Evolutionary conservation across 2,329 filamentous ascomycete species (phyloP).

Genomic region (Penicillium sp.): DNA sequence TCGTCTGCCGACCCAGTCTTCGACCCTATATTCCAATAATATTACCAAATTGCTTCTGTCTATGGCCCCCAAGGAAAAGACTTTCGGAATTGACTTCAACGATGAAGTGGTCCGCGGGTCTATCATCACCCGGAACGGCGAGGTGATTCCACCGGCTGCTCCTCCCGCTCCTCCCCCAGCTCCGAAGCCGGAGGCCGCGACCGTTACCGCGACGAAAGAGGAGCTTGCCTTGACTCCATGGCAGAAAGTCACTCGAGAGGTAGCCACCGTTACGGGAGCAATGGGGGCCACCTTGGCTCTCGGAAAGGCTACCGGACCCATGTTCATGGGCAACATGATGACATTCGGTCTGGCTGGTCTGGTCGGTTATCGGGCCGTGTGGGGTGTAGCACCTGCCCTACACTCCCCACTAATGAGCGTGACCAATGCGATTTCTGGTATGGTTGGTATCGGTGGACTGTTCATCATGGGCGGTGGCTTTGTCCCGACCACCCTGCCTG

Average conservation of each 20-base stretch:
- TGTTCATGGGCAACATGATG: constrained; percentile 88
- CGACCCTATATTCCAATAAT: constrained; percentile 90
- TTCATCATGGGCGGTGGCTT: constrained; percentile 87
- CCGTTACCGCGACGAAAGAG: constrained; percentile 56
- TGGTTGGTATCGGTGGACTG: constrained; percentile 86
- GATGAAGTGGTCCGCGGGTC: constrained; percentile 86
- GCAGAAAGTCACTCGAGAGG: constrained; percentile 77
- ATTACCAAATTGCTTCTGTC: constrained; percentile 87
- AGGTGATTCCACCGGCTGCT: constrained; percentile 75
- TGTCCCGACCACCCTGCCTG: constrained; percentile 76
- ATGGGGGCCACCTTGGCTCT: constrained; percentile 77
- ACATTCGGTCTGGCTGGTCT: constrained; percentile 82
- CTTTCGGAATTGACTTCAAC: constrained; percentile 77
- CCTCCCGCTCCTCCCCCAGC: constrained; percentile 65
- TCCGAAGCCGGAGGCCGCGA: constrained; percentile 56
- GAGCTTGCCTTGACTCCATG: constrained; percentile 75
- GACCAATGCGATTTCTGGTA: constrained; percentile 88
- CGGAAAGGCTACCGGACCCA: constrained; percentile 77
- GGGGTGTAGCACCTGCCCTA: constrained; percentile 81
- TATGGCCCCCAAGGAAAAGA: constrained; percentile 75
- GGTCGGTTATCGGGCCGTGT: constrained; percentile 86
- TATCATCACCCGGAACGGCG: constrained; percentile 78
- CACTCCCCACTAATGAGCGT: constrained; percentile 92
- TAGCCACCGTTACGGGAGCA: constrained; percentile 72
- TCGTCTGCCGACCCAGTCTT: constrained; percentile 83